Evolutionary conservation across 139 green algal species (phyloP).

Genomic region (Coelastrella sp.): DNA sequence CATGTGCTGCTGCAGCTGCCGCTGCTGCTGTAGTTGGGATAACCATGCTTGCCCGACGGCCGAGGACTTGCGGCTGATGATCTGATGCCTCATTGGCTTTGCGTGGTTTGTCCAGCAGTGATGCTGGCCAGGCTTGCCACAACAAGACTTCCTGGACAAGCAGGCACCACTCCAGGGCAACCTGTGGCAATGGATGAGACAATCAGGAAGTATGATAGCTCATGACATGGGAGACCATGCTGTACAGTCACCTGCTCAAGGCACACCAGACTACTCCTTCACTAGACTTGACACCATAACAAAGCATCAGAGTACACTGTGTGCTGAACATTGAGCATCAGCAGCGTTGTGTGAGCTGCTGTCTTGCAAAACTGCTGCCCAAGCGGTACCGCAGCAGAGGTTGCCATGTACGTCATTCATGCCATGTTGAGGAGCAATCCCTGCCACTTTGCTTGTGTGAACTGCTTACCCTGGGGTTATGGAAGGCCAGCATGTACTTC

Average conservation of each 20-base stretch:
- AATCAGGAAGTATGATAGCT: background rate
- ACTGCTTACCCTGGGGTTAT: conserved; percentile 45
- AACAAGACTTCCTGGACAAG: conserved; percentile 61
- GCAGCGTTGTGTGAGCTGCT: too few relatives aligned
- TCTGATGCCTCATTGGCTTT: background rate
- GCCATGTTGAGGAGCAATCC: too few relatives aligned
- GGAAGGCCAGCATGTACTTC: conserved; percentile 66
- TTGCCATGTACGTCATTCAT: too few relatives aligned
- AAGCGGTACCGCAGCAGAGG: too few relatives aligned
- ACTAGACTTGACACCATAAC: too few relatives aligned
- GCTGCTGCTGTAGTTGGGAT: background rate
- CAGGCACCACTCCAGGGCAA: conserved; percentile 58
- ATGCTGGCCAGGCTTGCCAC: conserved; percentile 59
- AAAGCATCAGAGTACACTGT: too few relatives aligned
- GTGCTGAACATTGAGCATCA: too few relatives aligned
- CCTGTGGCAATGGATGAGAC: conserved; percentile 25
- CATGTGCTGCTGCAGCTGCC: background rate
- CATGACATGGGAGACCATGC: background rate
- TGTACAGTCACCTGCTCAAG: background rate
- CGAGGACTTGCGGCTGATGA: background rate
- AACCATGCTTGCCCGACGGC: background rate
- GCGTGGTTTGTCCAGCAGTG: conserved; percentile 12
- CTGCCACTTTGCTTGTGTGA: too few relatives aligned
- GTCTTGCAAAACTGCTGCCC: too few relatives aligned
- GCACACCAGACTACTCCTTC: background rate